Evolutionary conservation across 2,329 filamentous ascomycete genomes (phyloP).

Genomic region (Lachnellula subtilissima): DNA sequence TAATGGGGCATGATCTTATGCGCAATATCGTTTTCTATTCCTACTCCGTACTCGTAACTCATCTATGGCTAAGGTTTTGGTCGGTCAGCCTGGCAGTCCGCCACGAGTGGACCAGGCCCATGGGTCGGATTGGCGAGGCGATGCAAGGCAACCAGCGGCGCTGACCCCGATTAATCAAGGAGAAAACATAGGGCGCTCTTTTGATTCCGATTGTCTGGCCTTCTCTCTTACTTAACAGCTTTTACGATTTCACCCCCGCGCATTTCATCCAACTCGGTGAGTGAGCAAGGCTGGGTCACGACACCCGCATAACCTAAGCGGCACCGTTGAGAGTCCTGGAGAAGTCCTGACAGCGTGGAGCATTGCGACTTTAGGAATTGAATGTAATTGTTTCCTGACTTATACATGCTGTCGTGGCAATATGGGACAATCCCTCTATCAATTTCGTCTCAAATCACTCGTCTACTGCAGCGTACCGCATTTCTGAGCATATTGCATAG

Average conservation of each 20-base stretch:
- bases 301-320: slow-evolving; percentile 11
- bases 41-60: not conserved
- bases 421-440: slow-evolving; percentile 12
- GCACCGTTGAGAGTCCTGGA: slow-evolving; percentile 15
- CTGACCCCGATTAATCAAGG: slow-evolving; percentile 2
- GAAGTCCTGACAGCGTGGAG: slow-evolving; percentile 16
- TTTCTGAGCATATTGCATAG: not conserved
- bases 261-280: slow-evolving; percentile 7
- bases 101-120: slow-evolving; percentile 1
- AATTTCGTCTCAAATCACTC: slow-evolving; percentile 7
- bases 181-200: slow-evolving; percentile 7
- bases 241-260: not conserved
- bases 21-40: no score
- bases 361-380: not conserved
- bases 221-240: not conserved
- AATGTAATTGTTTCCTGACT: slow-evolving; percentile 7
- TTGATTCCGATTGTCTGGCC: not conserved
- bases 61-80: not conserved
- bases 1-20: no score
- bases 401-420: slow-evolving; percentile 21
- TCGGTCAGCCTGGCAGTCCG: slow-evolving; percentile 7
- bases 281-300: slow-evolving; percentile 3
- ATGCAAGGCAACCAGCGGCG: slow-evolving; percentile 12
- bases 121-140: slow-evolving; percentile 7
- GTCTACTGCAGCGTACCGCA: not conserved